Evolutionary conservation across 257 asterid species (phyloP), one percentile per base, ranked within the genome.

Genomic region (Handroanthus guayacan): DNA sequence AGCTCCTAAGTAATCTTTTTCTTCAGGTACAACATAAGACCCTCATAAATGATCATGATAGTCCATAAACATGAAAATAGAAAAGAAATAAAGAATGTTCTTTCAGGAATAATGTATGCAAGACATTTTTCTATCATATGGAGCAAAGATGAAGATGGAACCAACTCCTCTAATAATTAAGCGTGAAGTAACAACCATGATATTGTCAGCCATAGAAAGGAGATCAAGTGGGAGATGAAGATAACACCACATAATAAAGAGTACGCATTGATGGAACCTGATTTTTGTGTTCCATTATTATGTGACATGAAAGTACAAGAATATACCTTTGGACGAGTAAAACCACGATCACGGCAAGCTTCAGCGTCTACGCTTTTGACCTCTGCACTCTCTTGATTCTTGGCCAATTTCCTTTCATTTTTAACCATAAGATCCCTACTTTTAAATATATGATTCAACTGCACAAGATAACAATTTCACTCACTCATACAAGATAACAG

Each of bases 251-350:
- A 12, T 37, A 58, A 75, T 25, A 54, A 20, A 68, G 16, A 39
- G 64, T 45, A 67, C 34, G 44, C 50, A 47, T 38, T 34, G 20
- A 44, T n/a, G 48, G 12, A 48, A 51, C 58, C 58, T 7, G 50
- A 67, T 13, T 51, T 31, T 34, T 70, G 45, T 66, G 66, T 55
- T 31, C 57, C 54, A 54, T 67, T n/a, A 16, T 10, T 34, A 57
- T 31, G 78, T 67, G 37, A 48, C 36, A 62, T 8, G 60, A 67
- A 61, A 60, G 14, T 31, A 51, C 61, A n/a, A 45, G 9, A 61
- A 48, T 62, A 62, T 84, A 95, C 99, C 99, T 95, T 92, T 20
- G 99, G 98, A 75, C 97, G 99, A 61, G 97, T 95, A 83, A 87
- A 92, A 45, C 99, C 99, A 34, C 88, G 97, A 81, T 95, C 99